Evolutionary conservation across 257 asterid genomes (phyloP).

Genomic region (Gentiana macrophylla): DNA sequence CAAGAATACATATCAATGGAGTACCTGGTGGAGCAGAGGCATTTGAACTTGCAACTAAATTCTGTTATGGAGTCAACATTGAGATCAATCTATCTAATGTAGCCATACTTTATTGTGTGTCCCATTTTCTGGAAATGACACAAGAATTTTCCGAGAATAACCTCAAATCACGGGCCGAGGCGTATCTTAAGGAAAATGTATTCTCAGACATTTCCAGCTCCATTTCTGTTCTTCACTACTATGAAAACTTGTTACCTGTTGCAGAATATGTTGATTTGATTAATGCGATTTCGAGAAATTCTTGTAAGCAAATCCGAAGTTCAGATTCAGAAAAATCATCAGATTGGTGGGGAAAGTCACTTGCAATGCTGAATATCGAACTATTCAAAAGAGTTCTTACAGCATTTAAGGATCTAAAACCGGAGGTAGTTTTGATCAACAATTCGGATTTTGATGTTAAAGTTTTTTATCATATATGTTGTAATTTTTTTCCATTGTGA

Average conservation of each 20-base stretch:
- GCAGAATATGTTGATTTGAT: conserved; percentile 58
- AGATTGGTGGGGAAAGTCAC: conserved; percentile 89
- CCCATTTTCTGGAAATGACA: conserved; percentile 79
- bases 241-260: conserved; percentile 47
- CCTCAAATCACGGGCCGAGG: conserved; percentile 27
- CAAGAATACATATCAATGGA: conserved; percentile 43
- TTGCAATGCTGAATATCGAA: conserved; percentile 51
- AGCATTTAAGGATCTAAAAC: conserved; percentile 76
- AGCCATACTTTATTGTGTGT: conserved; percentile 35
- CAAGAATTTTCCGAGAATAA: conserved; percentile 59
- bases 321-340: conserved; percentile 43
- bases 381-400: conserved; percentile 62
- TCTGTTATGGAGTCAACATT: too few relatives aligned
- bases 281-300: conserved; percentile 65
- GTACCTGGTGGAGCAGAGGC: conserved; percentile 90
- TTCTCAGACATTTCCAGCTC: conserved; percentile 58
- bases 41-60: conserved; percentile 10
- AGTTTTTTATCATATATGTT: too few relatives aligned
- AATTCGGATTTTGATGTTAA: too few relatives aligned
- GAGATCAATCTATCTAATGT: too few relatives aligned
- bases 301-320: conserved; percentile 30
- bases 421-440: conserved; percentile 35
- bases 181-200: conserved; percentile 41
- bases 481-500: too few relatives aligned
- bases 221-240: conserved; percentile 57